Evolutionary conservation across 148 eudicot species (phyloP).

Genomic region (Pouteria glomerata): DNA sequence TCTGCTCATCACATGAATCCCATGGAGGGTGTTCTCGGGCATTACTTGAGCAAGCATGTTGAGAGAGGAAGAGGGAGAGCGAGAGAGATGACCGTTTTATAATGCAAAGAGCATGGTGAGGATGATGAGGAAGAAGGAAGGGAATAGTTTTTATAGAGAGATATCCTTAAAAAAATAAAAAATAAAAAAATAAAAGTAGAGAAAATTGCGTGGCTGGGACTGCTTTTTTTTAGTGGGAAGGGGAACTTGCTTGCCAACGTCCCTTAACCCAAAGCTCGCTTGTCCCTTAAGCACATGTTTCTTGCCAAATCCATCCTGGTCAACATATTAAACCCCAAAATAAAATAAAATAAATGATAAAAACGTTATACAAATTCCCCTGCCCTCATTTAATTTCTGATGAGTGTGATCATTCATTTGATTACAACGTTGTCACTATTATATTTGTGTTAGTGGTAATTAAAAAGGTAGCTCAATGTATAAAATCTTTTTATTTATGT

Average conservation of each 20-base stretch:
- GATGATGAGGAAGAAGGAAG: not conserved
- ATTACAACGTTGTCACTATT: too few species aligned
- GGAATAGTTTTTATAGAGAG: conserved; percentile 4
- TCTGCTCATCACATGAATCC: conserved; percentile 13
- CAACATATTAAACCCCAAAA: too few species aligned
- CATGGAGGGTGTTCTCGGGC: not conserved
- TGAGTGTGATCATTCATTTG: too few species aligned
- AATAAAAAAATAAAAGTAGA: not conserved
- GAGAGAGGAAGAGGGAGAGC: not conserved
- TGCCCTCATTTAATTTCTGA: not conserved
- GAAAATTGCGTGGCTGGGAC: not conserved
- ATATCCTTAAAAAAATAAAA: not conserved
- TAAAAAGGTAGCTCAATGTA: too few species aligned
- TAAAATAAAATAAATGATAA: too few species aligned
- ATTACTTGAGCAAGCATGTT: conserved; percentile 20
- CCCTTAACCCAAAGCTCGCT: conserved; percentile 10
- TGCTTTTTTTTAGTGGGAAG: not conserved
- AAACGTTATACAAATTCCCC: too few species aligned
- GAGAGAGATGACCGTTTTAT: not conserved
- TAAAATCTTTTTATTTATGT: too few species aligned
- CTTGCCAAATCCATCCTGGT: not conserved
- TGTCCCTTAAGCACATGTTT: conserved; percentile 12
- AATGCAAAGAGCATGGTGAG: not conserved
- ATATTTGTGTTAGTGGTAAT: too few species aligned
- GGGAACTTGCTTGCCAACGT: conserved; percentile 14